Evolutionary conservation across 208 protist species (phyloP), one percentile per base, ranked within the genome.

Genomic region (Novymonas esmeraldas): DNA sequence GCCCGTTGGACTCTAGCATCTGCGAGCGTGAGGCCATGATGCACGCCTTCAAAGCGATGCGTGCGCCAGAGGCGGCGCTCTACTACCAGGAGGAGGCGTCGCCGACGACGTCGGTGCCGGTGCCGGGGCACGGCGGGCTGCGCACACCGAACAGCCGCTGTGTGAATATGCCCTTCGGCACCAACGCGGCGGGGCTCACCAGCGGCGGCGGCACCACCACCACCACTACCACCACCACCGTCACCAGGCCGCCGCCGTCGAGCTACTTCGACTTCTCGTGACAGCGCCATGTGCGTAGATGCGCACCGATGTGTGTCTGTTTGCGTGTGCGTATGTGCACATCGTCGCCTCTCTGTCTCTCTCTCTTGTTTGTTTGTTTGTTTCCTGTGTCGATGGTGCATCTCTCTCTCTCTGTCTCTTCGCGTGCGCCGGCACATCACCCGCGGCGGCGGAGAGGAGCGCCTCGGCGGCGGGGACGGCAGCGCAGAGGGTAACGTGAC

Each of bases 41-140:
- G 46, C 69, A 80, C 10, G 85, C 73, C 55, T 90, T 94, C 56
- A 78, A 81, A 31, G 88, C 84, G 4, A 90, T 94, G 74, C 71
- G 68, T 13, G 73, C 75, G 2, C 73, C 84, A 3, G 69, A 75
- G 60, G 34, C 60, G 3, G 69, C 69, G 1, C 18, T 64, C 44
- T 68, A 69, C 34, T 67, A 58, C 61, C 60, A 57, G 22, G 59
- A 67, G 18, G 60, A 64, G 6, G 60, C 33, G 16, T 20, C 41
- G 20, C 2, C 26, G 6, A 14, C 22, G 18, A 28, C 58, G 18
- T 10, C 49, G 18, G 39, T 2, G 6, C 39, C 29, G 6, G 31
- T 44, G 60, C 1, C 59, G 0, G 39, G 29, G 26, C 58, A 45
- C 31, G 7, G 24, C 2, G 69, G 69, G 3, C 56, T 45, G 44